Evolutionary conservation across 2,329 filamentous ascomycete genomes (phyloP).

Genomic region (Epicoccum nigrum): DNA sequence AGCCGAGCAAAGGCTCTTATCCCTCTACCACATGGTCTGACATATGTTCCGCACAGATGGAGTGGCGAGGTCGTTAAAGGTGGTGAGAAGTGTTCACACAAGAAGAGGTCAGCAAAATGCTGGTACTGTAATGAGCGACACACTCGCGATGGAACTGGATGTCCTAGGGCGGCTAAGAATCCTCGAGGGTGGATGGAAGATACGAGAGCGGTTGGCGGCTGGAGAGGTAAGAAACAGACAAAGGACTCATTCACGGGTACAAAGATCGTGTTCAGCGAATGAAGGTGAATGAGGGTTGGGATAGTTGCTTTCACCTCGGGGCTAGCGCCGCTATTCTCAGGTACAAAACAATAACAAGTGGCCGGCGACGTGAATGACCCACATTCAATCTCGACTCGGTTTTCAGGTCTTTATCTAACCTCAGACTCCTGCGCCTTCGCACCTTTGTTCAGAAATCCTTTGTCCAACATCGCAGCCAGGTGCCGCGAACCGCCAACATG

Average conservation of each 20-base stretch:
- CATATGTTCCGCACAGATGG: too few species aligned
- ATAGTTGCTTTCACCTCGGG: conserved; percentile 1
- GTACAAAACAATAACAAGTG: not conserved
- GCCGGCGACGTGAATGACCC: not conserved
- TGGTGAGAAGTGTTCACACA: not conserved
- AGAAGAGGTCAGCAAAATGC: not conserved
- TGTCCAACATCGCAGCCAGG: too few species aligned
- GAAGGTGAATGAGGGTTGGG: not conserved
- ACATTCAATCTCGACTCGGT: too few species aligned
- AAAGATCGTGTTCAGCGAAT: not conserved
- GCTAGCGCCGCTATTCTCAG: not conserved
- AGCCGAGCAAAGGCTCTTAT: too few species aligned
- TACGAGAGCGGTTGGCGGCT: not conserved
- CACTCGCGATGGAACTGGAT: not conserved
- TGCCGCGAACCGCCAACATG: too few species aligned
- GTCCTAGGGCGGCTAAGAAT: not conserved
- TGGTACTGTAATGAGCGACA: conserved; percentile 7
- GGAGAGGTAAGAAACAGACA: not conserved
- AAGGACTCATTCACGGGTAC: not conserved
- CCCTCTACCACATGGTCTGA: too few species aligned
- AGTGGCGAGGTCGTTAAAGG: not conserved
- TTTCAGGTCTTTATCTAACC: too few species aligned
- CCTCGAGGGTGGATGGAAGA: not conserved
- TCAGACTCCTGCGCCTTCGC: not conserved
- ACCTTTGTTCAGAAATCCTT: too few species aligned